A percentile compares a stretch with the other conserved stretches of the same genome.
phyloP scores from a whole-genome alignment of 202 grass and related monocot species.

The Schoenoplectus triqueter region DNA sequence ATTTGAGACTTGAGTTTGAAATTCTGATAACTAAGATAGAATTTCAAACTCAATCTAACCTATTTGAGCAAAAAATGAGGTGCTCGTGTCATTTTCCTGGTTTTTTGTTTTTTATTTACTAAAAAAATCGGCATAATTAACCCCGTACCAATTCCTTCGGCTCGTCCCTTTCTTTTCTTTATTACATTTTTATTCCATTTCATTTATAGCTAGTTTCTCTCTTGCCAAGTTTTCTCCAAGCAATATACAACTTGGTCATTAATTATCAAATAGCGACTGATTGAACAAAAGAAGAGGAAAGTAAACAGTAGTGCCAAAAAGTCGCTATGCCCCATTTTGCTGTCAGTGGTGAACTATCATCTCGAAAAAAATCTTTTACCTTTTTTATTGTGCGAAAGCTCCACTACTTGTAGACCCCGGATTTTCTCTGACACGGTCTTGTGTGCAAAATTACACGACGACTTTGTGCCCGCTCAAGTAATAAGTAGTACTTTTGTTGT shows the following conservation, averaged over 20 bases:
- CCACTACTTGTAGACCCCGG: neutral
- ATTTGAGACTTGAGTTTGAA: too few species aligned
- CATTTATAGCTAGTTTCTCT: neutral
- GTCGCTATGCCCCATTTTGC: conserved; percentile 25
- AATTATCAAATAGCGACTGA: conserved; percentile 15
- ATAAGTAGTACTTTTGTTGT: too few species aligned
- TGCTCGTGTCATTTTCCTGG: too few species aligned
- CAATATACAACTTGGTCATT: conserved; percentile 3
- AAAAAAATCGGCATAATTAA: neutral
- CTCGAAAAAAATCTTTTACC: conserved; percentile 30
- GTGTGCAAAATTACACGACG: neutral
- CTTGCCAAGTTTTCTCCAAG: neutral
- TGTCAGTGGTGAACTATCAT: conserved; percentile 20
- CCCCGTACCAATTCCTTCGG: neutral
- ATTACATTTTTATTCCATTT: neutral
- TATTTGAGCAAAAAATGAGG: too few species aligned
- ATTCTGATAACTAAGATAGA: too few species aligned
- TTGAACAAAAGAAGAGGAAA: conserved; percentile 11
- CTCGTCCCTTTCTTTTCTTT: neutral
- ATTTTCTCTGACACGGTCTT: neutral
- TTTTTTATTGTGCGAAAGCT: conserved; percentile 21
- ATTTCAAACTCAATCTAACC: too few species aligned
- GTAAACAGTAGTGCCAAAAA: conserved; percentile 8
- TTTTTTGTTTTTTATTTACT: too few species aligned
- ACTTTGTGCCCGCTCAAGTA: neutral